These are phyloP conservation scores for Vaucheria bursata DNA, from an alignment of 352 stramenopile genomes.

Conservation along the genomic window DNA sequence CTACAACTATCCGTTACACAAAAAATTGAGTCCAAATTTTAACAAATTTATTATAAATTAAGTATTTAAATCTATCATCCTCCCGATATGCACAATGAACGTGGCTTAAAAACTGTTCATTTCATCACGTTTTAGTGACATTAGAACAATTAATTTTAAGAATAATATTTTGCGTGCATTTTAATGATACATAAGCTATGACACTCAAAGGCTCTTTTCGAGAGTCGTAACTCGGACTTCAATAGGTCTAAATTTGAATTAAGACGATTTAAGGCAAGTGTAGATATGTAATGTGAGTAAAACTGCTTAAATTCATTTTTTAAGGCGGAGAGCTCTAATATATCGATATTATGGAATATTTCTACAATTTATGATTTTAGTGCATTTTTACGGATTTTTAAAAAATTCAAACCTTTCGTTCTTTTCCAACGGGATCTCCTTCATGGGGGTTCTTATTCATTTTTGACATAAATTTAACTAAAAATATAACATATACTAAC, in stretches of 20 bases:
- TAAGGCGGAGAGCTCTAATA: not conserved
- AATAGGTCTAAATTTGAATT: not conserved
- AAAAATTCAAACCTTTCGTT: conserved; percentile 2
- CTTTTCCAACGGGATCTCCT: not conserved
- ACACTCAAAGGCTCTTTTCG: not conserved
- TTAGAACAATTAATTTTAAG: no score
- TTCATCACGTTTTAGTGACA: no score
- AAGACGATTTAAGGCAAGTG: not conserved
- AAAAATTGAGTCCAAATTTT: no score
- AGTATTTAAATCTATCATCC: no score
- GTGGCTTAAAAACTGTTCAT: no score
- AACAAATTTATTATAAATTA: no score
- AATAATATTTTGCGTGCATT: not conserved
- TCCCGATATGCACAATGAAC: no score
- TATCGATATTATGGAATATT: not conserved
- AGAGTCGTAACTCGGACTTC: not conserved
- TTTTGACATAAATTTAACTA: not conserved
- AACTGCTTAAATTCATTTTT: not conserved
- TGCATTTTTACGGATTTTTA: not conserved
- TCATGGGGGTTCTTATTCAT: not conserved
- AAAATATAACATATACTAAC: not conserved
- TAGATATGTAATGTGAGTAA: not conserved
- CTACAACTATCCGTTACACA: no score
- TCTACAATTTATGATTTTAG: not conserved
- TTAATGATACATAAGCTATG: not conserved